Percentiles rank a stretch among this genome's conserved stretches.
These are phyloP conservation scores for Populus alba DNA, from an alignment of 345 rosid species.

Conservation along the genomic window DNA sequence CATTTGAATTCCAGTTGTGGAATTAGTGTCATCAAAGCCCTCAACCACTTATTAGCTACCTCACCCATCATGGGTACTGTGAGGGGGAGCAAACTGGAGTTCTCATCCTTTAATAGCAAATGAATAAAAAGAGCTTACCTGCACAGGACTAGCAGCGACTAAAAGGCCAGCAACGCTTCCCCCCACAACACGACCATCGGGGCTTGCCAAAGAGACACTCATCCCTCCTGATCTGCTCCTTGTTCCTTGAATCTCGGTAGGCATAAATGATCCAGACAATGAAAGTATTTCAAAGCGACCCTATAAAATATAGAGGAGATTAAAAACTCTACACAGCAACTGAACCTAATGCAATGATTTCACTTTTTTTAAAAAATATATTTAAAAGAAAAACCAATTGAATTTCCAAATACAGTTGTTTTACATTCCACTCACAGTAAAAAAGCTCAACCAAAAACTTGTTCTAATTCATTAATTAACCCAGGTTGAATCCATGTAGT, in stretches of 20 bases:
- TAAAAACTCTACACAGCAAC: neutral
- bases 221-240: slow-evolving; percentile 95
- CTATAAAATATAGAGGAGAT: slow-evolving; percentile 34
- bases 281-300: slow-evolving; percentile 97
- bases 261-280: slow-evolving; percentile 96
- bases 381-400: too few species aligned
- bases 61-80: neutral
- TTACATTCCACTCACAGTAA: neutral
- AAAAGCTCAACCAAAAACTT: neutral
- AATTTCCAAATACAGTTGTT: neutral
- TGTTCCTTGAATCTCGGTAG: slow-evolving; percentile 73
- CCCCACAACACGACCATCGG: slow-evolving; percentile 94
- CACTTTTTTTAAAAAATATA: neutral
- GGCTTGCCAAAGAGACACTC: slow-evolving; percentile 90
- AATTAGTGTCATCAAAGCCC: neutral
- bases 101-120: neutral
- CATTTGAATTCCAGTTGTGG: neutral
- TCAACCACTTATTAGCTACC: neutral
- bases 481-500: neutral
- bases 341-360: neutral
- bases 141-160: slow-evolving; percentile 90
- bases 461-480: neutral
- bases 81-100: neutral
- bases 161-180: slow-evolving; percentile 93
- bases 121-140: slow-evolving; percentile 40